Percentiles rank a stretch among this genome's conserved stretches.
Conservation (phyloP, 768 basidiomycete genomes). For the Phaeotremella fagi region DNA sequence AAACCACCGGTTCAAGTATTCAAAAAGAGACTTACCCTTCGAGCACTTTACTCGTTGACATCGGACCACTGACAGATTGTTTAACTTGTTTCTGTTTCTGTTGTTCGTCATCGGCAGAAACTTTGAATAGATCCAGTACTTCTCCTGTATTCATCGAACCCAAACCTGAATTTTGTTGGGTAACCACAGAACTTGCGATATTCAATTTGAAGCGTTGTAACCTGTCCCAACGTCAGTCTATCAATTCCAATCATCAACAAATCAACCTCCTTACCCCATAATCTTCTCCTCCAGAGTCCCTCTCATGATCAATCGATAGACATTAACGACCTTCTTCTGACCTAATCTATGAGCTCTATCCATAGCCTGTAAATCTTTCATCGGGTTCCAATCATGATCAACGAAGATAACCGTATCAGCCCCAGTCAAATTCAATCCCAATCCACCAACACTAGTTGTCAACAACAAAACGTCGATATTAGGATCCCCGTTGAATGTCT, state of each 20-base stretch:
- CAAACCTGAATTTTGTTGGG: conserved; percentile 91
- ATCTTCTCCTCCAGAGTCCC: conserved; percentile 98
- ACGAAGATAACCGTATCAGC: conserved; percentile 99
- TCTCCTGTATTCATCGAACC: conserved; percentile 96
- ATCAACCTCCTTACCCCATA: conserved; percentile 72
- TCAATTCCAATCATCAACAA: not conserved
- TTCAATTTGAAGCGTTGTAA: conserved; percentile 98
- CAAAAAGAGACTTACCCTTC: conserved; percentile 54
- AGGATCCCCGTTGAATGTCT: conserved; percentile 96
- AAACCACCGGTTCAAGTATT: not conserved
- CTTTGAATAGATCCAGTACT: conserved; percentile 83
- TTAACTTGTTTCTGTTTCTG: conserved; percentile 15
- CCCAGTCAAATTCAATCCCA: conserved; percentile 92
- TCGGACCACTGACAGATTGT: conserved; percentile 54
- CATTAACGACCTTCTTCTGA: conserved; percentile 98
- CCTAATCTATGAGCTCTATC: conserved; percentile 96
- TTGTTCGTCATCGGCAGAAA: conserved; percentile 62
- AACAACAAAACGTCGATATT: conserved; percentile 93
- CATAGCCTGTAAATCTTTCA: conserved; percentile 99
- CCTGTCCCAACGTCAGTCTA: conserved; percentile 51
- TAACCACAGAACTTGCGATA: conserved; percentile 93
- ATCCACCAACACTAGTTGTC: conserved; percentile 93
- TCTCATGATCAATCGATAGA: conserved; percentile 93
- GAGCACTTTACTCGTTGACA: conserved; percentile 75
- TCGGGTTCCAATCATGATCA: conserved; percentile 99